Percentiles rank a stretch among this genome's conserved stretches.
These are phyloP conservation scores for Globisporangium cylindrosporum DNA, from an alignment of 352 stramenopile species.

Conservation along the genomic window DNA sequence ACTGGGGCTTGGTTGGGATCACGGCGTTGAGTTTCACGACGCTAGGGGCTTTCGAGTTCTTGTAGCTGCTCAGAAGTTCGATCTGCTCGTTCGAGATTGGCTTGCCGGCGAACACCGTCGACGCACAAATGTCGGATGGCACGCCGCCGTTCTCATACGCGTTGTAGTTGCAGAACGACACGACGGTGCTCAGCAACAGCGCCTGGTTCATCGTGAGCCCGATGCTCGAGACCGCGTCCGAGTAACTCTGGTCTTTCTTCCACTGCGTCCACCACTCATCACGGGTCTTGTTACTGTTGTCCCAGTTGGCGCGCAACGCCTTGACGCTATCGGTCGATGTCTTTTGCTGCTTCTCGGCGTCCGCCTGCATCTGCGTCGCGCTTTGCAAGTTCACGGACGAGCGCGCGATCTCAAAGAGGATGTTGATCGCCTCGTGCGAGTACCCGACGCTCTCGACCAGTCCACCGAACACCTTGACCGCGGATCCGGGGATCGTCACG, in stretches of 20 bases:
- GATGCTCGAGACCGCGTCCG: not conserved
- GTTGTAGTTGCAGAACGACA: conserved; percentile 2
- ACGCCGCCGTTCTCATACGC: conserved; percentile 3
- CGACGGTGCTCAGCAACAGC: conserved; percentile 4
- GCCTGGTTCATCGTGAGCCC: conserved; percentile 5
- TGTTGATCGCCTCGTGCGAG: conserved; percentile 1
- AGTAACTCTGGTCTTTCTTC: conserved; percentile 5
- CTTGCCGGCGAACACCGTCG: conserved; percentile 1
- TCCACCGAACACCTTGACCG: conserved; percentile 1
- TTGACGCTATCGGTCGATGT: not conserved
- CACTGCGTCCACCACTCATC: conserved; percentile 4
- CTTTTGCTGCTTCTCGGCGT: not conserved
- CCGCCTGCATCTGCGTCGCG: not conserved
- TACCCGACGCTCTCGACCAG: conserved; percentile 1
- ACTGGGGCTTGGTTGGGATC: conserved; percentile 6
- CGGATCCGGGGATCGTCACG: not conserved
- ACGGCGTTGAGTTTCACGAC: not conserved
- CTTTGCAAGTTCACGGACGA: conserved; percentile 1
- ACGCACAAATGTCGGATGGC: not conserved
- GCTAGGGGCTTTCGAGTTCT: not conserved
- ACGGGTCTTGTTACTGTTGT: conserved; percentile 8
- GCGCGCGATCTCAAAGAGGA: not conserved
- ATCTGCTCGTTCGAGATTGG: conserved; percentile 3
- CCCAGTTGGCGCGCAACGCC: not conserved
- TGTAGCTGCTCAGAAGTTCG: conserved; percentile 2